Percentiles rank a stretch among this genome's conserved stretches.
These are phyloP conservation scores for Colletotrichum orbiculare DNA, from an alignment of 2,329 filamentous ascomycete species.

Conservation along the genomic window DNA sequence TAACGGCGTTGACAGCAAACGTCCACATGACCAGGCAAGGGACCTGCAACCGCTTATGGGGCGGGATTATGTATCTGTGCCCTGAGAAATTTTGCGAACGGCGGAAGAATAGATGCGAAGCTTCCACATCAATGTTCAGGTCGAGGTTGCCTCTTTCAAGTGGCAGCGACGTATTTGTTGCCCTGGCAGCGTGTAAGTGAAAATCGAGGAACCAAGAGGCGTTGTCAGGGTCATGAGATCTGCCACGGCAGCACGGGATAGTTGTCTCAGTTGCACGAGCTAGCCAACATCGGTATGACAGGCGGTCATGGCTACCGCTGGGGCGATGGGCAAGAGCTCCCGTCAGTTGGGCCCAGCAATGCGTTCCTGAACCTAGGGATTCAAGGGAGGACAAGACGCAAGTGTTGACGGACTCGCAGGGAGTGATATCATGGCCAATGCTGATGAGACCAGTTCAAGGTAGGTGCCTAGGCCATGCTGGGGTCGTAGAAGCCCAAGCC, in stretches of 20 bases:
- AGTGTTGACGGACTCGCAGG: not conserved
- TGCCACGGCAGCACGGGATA: slow-evolving; percentile 4
- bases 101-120: too few relatives aligned
- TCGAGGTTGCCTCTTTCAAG: too few relatives aligned
- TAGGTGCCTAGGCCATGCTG: not conserved
- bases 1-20: not conserved
- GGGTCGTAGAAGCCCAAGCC: too few relatives aligned
- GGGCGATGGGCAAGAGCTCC: slow-evolving; percentile 11
- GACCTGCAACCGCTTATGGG: not conserved
- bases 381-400: not conserved
- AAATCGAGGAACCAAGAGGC: not conserved
- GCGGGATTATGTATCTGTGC: too few relatives aligned
- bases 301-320: slow-evolving; percentile 11
- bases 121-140: too few relatives aligned
- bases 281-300: slow-evolving; percentile 20
- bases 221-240: too few relatives aligned
- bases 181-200: too few relatives aligned
- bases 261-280: slow-evolving; percentile 12
- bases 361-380: slow-evolving; percentile 4
- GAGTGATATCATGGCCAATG: slow-evolving; percentile 6
- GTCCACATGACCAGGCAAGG: not conserved
- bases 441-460: slow-evolving; percentile 6
- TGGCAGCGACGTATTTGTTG: too few relatives aligned
- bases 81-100: too few relatives aligned
- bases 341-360: slow-evolving; percentile 12